Conservation (phyloP, 164 flowering plant genomes). For the Sextonia rubra region DNA sequence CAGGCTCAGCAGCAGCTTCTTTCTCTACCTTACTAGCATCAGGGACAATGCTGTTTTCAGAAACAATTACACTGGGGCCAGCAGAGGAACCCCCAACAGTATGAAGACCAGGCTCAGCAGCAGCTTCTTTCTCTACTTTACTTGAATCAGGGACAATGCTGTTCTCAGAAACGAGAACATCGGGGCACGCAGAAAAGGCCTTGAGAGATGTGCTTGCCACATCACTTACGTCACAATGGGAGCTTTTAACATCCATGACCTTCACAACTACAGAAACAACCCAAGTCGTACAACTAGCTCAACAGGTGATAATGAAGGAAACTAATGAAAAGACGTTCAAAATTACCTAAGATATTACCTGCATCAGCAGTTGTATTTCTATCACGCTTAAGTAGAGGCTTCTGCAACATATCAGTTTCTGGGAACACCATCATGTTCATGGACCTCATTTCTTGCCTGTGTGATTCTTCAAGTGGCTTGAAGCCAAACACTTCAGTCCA, state of each 20-base stretch:
- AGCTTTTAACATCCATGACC: conserved; percentile 5
- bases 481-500: conserved; percentile 86
- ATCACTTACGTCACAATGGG: conserved; percentile 10
- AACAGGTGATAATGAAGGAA: not conserved
- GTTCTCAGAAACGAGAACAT: not conserved
- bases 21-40: not conserved
- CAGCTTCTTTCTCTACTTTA: not conserved
- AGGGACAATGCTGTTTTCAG: not conserved
- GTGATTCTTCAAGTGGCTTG: conserved; percentile 54
- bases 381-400: conserved; percentile 36
- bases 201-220: conserved; percentile 1
- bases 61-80: conserved; percentile 4
- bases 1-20: not conserved
- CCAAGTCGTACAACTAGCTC: not conserved
- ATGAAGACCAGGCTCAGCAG: conserved; percentile 1
- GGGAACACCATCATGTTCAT: conserved; percentile 90
- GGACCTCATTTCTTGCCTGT: conserved; percentile 65
- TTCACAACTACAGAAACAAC: conserved; percentile 11
- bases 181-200: conserved; percentile 21
- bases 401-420: conserved; percentile 80
- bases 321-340: not conserved
- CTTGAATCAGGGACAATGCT: not conserved
- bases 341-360: conserved; percentile 22
- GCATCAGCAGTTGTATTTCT: conserved; percentile 17
- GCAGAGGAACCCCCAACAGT: conserved; percentile 1